These are phyloP conservation scores for Dothiorella sarmentorum DNA, from an alignment of 2,329 filamentous ascomycete species.

Conservation along the genomic window DNA sequence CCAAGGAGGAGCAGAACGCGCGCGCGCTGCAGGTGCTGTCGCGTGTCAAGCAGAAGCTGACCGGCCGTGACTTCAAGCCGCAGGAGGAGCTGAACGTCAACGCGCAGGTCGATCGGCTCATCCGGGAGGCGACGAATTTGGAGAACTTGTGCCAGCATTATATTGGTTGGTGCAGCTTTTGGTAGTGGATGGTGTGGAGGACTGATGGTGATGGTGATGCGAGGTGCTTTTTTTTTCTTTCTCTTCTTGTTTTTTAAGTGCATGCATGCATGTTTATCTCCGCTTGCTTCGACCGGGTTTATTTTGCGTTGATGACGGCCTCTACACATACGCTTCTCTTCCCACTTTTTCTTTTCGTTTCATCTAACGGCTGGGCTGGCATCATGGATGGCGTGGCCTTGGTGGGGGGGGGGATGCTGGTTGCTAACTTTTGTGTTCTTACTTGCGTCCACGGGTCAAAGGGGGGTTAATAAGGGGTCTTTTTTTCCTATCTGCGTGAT, in stretches of 20 bases:
- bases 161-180: constrained; percentile 98
- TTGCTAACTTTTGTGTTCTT: not conserved
- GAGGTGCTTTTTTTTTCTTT: not conserved
- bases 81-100: constrained; percentile 80
- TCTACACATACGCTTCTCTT: not conserved
- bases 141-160: constrained; percentile 99
- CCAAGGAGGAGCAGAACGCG: constrained; percentile 83
- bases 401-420: not conserved
- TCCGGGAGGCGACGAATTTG: constrained; percentile 91
- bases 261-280: not conserved
- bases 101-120: constrained; percentile 88
- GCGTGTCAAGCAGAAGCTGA: constrained; percentile 92
- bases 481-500: not conserved
- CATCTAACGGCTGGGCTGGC: not conserved
- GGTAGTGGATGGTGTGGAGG: constrained; percentile 54
- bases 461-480: not conserved
- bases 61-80: constrained; percentile 85
- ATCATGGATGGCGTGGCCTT: not conserved
- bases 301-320: too few species aligned
- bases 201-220: not conserved
- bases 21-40: constrained; percentile 87
- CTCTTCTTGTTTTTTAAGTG: not conserved
- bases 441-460: not conserved
- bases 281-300: too few species aligned
- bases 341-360: not conserved